Base-by-base conservation (phyloP, 305 asterid species). In the Euphrasia arctica region DNA sequence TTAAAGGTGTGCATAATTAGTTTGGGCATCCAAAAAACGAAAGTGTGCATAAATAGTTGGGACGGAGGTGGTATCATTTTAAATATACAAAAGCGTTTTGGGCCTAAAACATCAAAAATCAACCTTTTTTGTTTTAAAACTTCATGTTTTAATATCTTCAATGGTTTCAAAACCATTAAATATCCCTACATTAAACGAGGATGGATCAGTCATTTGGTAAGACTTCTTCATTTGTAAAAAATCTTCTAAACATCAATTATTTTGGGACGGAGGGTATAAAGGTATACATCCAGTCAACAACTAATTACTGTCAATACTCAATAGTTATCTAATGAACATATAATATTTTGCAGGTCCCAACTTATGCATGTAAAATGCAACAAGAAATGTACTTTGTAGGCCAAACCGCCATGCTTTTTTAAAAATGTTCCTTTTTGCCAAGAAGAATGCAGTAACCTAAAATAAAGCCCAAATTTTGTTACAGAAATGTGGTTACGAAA, bases 281-380 rank as follows among this genome's bases (percentile, higher is more conserved):
- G 12, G 11, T 39, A 39, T 39, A 39, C 45, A 39, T 39, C 45
- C 2, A 39, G 45, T 3, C 18, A 41, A 68, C 42, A 10, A 47
- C 61, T 32, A 66, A 27, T 39, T 36, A 39, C 50, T 47, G 36
- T 3, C 36, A 14, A 62, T 25, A 25, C 27, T 10, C 22, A 45
- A 62, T 45, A 63, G 36, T 54, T 69, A 72, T 50, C 25, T 32
- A 28, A 61, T 66, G 43, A 51, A 48, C 65, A 42, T 39, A 39
- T 48, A 11, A 22, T 67, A 62, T 56, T 50, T 28, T 10, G 31
- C 63, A 25, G 42, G 62, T 39, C 63, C 62, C 18, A 25, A 73
- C 34, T 42, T 32, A 27, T 58, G 41, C 34, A 25, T 36, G 7
- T 48, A 13, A 47, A 43, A 27, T 29, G 14, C 50, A 61, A 29